Conservation (phyloP, 176 grass and related monocot species). For the Pharus latifolius region DNA sequence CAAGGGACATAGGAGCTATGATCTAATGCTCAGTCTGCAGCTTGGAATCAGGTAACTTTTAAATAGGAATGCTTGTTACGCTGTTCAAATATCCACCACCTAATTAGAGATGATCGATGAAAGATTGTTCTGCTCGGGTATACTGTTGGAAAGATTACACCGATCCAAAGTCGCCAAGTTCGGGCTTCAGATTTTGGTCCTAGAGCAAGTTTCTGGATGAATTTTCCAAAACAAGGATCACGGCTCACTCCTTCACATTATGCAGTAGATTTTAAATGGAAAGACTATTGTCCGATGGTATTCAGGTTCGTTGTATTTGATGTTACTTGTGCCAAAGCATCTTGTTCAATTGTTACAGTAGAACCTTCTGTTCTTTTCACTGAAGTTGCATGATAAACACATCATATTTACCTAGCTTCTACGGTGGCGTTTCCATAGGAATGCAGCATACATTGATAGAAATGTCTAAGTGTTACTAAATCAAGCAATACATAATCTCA, state of each 20-base stretch:
- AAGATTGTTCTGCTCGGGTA: conserved; percentile 25
- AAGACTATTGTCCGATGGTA: conserved; percentile 63
- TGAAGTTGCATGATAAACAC: neutral
- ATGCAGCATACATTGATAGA: too few relatives aligned
- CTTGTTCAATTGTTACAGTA: neutral
- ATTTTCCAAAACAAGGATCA: conserved; percentile 48
- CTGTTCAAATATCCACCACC: neutral
- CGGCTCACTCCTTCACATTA: conserved; percentile 42
- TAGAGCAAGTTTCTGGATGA: conserved; percentile 65
- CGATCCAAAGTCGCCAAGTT: conserved; percentile 51
- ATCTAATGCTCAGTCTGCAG: conserved; percentile 96
- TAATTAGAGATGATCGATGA: neutral
- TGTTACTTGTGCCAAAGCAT: neutral
- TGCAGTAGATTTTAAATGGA: conserved; percentile 67
- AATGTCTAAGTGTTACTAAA: too few relatives aligned
- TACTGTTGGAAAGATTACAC: conserved; percentile 67
- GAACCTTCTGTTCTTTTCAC: too few relatives aligned
- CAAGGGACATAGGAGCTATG: conserved; percentile 95
- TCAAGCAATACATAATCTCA: too few relatives aligned
- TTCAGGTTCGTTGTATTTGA: conserved; percentile 36
- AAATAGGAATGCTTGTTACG: neutral
- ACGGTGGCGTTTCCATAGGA: too few relatives aligned
- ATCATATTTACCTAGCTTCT: neutral
- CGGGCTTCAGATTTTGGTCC: conserved; percentile 51
- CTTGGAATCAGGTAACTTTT: conserved; percentile 81